Evolutionary conservation across 805 yeast species (phyloP).

Genomic region (Lachancea mirantina): DNA sequence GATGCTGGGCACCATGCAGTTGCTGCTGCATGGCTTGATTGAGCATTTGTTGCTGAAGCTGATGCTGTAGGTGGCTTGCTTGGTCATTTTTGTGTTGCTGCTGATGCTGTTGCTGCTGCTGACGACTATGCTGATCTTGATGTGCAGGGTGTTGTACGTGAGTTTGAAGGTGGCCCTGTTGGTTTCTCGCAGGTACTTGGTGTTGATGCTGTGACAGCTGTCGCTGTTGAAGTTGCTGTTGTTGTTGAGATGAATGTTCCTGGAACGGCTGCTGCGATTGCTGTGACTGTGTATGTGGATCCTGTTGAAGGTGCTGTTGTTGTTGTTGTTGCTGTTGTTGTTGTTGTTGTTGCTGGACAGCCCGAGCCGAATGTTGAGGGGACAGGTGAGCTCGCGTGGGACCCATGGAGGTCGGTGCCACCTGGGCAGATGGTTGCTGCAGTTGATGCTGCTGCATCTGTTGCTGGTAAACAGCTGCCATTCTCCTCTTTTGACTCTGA

Average conservation of each 20-base stretch:
- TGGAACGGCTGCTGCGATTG: slow-evolving; percentile 8
- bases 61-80: slow-evolving; percentile 9
- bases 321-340: slow-evolving; percentile 20
- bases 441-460: slow-evolving; percentile 6
- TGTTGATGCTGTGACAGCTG: slow-evolving; percentile 11
- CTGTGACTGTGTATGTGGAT: slow-evolving; percentile 13
- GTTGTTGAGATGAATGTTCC: slow-evolving; percentile 12
- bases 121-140: slow-evolving; percentile 8
- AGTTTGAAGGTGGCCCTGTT: slow-evolving; percentile 4
- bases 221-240: slow-evolving; percentile 15
- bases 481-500: slow-evolving; percentile 7
- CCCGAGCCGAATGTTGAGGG: background rate
- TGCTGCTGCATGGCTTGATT: slow-evolving; percentile 12
- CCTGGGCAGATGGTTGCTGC: slow-evolving; percentile 9
- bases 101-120: slow-evolving; percentile 10
- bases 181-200: slow-evolving; percentile 4
- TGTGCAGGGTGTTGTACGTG: slow-evolving; percentile 8
- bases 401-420: slow-evolving; percentile 8
- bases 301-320: slow-evolving; percentile 10
- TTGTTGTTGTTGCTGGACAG: background rate
- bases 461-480: slow-evolving; percentile 10
- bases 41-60: slow-evolving; percentile 11
- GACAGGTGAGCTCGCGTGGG: slow-evolving; percentile 7
- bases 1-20: slow-evolving; percentile 5
- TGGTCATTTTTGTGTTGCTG: slow-evolving; percentile 9